Evolutionary conservation across 257 asterid genomes (phyloP).

Genomic region (Solanum corneliomulleri): DNA sequence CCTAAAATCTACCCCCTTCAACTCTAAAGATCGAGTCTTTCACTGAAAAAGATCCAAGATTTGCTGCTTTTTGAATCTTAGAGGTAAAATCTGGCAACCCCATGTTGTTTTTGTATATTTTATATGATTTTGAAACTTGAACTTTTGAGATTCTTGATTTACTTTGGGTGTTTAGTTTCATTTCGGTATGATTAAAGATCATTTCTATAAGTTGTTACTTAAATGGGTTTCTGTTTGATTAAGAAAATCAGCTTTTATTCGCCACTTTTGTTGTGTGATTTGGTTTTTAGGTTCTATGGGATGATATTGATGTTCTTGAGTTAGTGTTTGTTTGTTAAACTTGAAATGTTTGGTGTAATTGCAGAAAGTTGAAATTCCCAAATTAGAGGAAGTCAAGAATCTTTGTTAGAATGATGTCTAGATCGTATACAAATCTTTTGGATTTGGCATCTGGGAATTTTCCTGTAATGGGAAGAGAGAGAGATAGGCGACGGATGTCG

Average conservation of each 20-base stretch:
- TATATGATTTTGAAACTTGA: background rate
- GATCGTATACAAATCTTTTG: constrained; percentile 75
- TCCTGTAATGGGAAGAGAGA: constrained; percentile 62
- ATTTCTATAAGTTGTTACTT: constrained; percentile 2
- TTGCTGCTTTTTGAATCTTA: constrained; percentile 25
- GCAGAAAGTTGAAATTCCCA: constrained; percentile 24
- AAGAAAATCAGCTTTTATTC: background rate
- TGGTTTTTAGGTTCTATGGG: background rate
- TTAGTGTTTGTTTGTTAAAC: constrained; percentile 1
- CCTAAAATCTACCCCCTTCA: constrained; percentile 26
- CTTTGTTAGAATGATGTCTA: constrained; percentile 61
- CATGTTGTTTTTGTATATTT: background rate
- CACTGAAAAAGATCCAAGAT: constrained; percentile 10
- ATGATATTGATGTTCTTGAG: background rate
- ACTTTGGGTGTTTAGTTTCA: background rate
- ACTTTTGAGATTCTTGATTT: background rate
- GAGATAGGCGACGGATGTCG: constrained; percentile 55
- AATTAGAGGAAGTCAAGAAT: constrained; percentile 12
- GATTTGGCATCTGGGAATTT: constrained; percentile 86
- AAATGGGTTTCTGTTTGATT: constrained; percentile 23
- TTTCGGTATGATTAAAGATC: background rate
- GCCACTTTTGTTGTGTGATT: background rate
- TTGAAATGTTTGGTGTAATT: constrained; percentile 4
- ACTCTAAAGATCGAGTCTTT: constrained; percentile 19
- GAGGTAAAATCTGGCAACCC: constrained; percentile 23